Conservation (phyloP, 345 rosid genomes). For the Leavenworthia alabamica region DNA sequence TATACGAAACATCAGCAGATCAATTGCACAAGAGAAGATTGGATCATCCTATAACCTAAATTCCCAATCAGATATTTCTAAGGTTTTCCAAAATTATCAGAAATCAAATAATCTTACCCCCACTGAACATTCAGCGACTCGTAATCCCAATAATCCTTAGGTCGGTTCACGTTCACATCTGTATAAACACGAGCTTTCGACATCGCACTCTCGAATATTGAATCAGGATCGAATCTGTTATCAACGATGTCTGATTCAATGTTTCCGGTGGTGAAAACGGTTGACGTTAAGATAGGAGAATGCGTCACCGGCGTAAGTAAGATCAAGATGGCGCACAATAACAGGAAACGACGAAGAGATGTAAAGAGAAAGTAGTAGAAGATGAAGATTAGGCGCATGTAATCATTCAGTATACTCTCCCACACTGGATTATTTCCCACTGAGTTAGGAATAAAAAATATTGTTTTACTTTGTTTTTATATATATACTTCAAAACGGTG, state of each 20-base stretch:
- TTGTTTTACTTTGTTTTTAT: neutral
- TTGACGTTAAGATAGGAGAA: conserved; percentile 35
- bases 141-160: conserved; percentile 97
- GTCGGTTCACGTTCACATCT: conserved; percentile 75
- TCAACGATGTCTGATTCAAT: neutral
- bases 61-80: neutral
- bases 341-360: conserved; percentile 34
- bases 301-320: conserved; percentile 43
- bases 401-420: conserved; percentile 18
- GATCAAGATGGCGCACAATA: conserved; percentile 46
- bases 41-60: neutral
- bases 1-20: too few relatives aligned
- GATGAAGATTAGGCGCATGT: conserved; percentile 24
- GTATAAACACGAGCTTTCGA: conserved; percentile 88
- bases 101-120: conserved; percentile 56
- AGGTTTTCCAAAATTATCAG: neutral
- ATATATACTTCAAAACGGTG: neutral
- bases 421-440: conserved; percentile 8
- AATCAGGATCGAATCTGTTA: conserved; percentile 3
- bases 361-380: conserved; percentile 12
- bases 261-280: neutral
- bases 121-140: conserved; percentile 76
- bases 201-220: too few relatives aligned
- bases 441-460: neutral
- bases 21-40: neutral